Evolutionary conservation across 805 yeast genomes (phyloP).

Genomic region (Limtongia smithiae): DNA sequence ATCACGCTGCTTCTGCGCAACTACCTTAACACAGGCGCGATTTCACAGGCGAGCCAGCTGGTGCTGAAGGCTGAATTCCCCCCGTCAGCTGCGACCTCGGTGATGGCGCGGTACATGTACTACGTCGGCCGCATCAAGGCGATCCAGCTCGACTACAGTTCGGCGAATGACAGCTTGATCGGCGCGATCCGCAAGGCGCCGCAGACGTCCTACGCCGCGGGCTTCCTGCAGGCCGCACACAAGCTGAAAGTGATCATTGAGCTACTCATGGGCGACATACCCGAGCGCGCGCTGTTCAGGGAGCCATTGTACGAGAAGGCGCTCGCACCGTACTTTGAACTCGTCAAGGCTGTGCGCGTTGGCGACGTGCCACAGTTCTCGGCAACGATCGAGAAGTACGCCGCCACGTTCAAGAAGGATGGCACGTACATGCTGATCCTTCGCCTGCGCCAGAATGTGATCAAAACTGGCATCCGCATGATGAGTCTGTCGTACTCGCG

Average conservation of each 20-base stretch:
- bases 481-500: constrained; percentile 86
- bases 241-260: constrained; percentile 86
- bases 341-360: constrained; percentile 84
- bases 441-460: constrained; percentile 91
- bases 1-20: constrained; percentile 82
- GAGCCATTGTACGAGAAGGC: constrained; percentile 57
- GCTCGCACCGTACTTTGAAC: constrained; percentile 75
- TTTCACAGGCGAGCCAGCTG: constrained; percentile 82
- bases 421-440: constrained; percentile 79
- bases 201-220: constrained; percentile 76
- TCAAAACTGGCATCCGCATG: constrained; percentile 93
- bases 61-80: constrained; percentile 90
- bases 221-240: constrained; percentile 85
- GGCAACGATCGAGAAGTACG: constrained; percentile 62
- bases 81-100: constrained; percentile 73
- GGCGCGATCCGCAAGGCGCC: constrained; percentile 98
- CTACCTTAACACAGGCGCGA: constrained; percentile 72
- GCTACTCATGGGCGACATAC: constrained; percentile 93
- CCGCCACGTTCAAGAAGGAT: constrained; percentile 62
- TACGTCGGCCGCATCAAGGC: constrained; percentile 88
- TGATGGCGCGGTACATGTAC: constrained; percentile 87
- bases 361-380: constrained; percentile 86
- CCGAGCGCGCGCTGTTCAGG: constrained; percentile 78
- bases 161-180: constrained; percentile 83
- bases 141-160: constrained; percentile 85